phyloP scores from a whole-genome alignment of 257 asterid species.

The Anisodus tanguticus region DNA sequence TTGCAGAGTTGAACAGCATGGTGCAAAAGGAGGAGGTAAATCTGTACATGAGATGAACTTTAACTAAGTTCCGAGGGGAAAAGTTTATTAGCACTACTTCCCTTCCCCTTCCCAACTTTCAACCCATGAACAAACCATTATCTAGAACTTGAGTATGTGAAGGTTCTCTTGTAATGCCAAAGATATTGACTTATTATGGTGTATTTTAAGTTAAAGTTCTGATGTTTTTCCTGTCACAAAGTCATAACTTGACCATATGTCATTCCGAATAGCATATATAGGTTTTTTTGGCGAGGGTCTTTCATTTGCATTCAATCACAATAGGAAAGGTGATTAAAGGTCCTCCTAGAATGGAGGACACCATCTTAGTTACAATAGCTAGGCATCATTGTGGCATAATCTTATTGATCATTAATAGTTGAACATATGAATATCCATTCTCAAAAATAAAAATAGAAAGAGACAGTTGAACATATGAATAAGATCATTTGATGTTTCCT shows the following conservation, averaged over 20 bases:
- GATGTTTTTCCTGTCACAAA: background rate
- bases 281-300: background rate
- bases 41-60: background rate
- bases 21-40: slow-evolving; percentile 8
- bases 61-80: background rate
- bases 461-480: background rate
- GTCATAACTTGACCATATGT: background rate
- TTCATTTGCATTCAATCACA: slow-evolving; percentile 1
- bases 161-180: background rate
- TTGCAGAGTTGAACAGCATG: background rate
- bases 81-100: too few species aligned
- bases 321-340: background rate
- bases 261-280: background rate
- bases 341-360: background rate
- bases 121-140: slow-evolving; percentile 7
- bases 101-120: background rate
- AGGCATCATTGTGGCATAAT: background rate
- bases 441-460: too few species aligned
- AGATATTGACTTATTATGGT: background rate
- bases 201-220: background rate
- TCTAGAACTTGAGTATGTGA: slow-evolving; percentile 7
- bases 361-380: background rate
- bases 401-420: background rate
- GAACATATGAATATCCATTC: background rate
- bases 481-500: background rate